Percentiles rank a stretch among this genome's conserved stretches.
These are phyloP conservation scores for Xylariaceae sp. DNA, from an alignment of 2,329 filamentous ascomycete species.

Conservation along the genomic window DNA sequence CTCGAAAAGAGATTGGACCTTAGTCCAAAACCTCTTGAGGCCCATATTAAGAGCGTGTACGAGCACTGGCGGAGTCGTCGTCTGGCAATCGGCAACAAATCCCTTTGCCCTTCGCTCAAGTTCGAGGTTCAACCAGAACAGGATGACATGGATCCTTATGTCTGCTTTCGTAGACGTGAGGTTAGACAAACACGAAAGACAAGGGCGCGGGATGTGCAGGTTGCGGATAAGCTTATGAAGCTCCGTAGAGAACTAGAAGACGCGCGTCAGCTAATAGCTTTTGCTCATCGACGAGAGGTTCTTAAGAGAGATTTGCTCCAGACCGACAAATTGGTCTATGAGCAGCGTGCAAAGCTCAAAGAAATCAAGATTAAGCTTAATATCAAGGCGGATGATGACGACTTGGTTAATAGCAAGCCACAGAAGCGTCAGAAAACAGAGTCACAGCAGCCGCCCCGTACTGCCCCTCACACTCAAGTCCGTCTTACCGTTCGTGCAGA, in stretches of 20 bases:
- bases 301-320: slow-evolving; percentile 71
- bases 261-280: slow-evolving; percentile 70
- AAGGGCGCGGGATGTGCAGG: slow-evolving; percentile 84
- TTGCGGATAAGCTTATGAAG: slow-evolving; percentile 89
- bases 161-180: slow-evolving; percentile 94
- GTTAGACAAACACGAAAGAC: slow-evolving; percentile 94
- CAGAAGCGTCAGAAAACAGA: slow-evolving; percentile 60
- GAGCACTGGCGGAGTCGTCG: slow-evolving; percentile 80
- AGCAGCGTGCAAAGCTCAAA: slow-evolving; percentile 76
- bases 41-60: slow-evolving; percentile 72
- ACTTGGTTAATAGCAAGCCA: slow-evolving; percentile 84
- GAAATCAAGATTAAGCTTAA: slow-evolving; percentile 81
- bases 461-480: slow-evolving; percentile 56
- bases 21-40: slow-evolving; percentile 42
- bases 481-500: slow-evolving; percentile 66
- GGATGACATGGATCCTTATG: slow-evolving; percentile 93
- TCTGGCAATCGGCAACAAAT: slow-evolving; percentile 59
- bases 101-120: slow-evolving; percentile 75
- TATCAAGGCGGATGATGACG: slow-evolving; percentile 90
- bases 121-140: slow-evolving; percentile 92
- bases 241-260: slow-evolving; percentile 87
- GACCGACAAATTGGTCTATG: slow-evolving; percentile 72
- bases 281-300: slow-evolving; percentile 74
- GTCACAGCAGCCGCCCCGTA: slow-evolving; percentile 52
- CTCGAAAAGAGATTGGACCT: slow-evolving; percentile 56